phyloP scores from a whole-genome alignment of 345 rosid genomes.

The Eucalyptus regnans region DNA sequence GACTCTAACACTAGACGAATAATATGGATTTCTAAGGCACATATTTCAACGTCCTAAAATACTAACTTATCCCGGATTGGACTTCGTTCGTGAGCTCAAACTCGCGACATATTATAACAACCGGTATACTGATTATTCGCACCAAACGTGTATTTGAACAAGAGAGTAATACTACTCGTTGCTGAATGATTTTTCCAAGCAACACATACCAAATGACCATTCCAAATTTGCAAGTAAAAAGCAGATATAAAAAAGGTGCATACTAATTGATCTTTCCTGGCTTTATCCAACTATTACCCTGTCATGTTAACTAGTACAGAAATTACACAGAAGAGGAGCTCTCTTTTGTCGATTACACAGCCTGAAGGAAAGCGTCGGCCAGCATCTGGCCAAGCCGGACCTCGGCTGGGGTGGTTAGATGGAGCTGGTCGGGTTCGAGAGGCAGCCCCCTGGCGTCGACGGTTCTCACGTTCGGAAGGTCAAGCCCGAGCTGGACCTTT shows the following conservation, averaged over 20 bases:
- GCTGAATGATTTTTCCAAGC: not conserved
- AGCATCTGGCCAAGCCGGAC: slow-evolving; percentile 56
- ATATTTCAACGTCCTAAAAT: not conserved
- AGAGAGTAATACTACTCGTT: not conserved
- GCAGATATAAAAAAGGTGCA: not conserved
- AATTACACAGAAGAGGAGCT: not conserved
- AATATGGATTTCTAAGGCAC: not conserved
- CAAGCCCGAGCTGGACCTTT: slow-evolving; percentile 36
- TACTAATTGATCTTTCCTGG: not conserved
- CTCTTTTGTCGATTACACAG: not conserved
- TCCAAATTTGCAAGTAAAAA: not conserved
- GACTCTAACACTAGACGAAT: not conserved
- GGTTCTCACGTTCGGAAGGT: slow-evolving; percentile 35
- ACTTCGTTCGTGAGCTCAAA: accelerated
- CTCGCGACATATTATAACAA: accelerated
- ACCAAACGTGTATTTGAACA: not conserved
- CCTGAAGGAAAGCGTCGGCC: slow-evolving; percentile 35
- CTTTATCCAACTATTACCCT: not conserved
- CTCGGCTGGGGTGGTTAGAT: slow-evolving; percentile 62
- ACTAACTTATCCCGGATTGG: accelerated
- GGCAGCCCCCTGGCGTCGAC: slow-evolving; percentile 68
- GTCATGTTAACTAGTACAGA: not conserved
- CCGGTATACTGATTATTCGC: not conserved
- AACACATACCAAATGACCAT: not conserved
- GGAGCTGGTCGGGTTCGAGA: slow-evolving; percentile 55